Percentiles rank a stretch among this genome's conserved stretches.
phyloP scores from a whole-genome alignment of 345 rosid genomes.

The Salix dunnii region DNA sequence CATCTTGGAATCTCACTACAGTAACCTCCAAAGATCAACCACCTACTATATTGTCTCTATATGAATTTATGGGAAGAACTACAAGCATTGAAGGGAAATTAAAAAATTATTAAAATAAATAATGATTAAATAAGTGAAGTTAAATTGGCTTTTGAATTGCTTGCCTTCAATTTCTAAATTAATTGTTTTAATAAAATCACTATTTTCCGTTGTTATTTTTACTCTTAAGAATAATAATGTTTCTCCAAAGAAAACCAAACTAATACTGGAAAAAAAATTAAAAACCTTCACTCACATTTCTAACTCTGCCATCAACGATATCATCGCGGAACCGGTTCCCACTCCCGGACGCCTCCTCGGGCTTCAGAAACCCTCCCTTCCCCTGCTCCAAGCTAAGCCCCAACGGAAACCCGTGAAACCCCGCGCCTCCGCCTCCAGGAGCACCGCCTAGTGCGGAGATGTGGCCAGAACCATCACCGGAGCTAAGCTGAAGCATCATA shows the following conservation, averaged over 20 bases:
- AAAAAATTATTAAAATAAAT: neutral
- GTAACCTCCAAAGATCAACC: conserved; percentile 11
- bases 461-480: conserved; percentile 64
- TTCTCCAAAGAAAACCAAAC: conserved; percentile 15
- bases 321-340: conserved; percentile 73
- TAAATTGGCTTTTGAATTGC: conserved; percentile 1
- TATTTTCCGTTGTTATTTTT: neutral
- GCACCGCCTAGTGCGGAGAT: conserved; percentile 38
- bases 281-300: conserved; percentile 53
- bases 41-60: conserved; percentile 4
- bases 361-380: conserved; percentile 71
- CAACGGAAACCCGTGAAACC: conserved; percentile 78
- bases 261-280: neutral
- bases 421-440: conserved; percentile 44
- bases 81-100: neutral
- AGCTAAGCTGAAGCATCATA: conserved; percentile 87
- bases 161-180: neutral
- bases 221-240: neutral
- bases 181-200: neutral
- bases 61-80: conserved; percentile 3
- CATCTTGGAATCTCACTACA: conserved; percentile 24
- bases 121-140: neutral
- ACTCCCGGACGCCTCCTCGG: conserved; percentile 72
- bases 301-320: conserved; percentile 66
- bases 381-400: conserved; percentile 92